Conservation (phyloP, 495 filamentous ascomycete genomes). For the Neurospora africana region DNA sequence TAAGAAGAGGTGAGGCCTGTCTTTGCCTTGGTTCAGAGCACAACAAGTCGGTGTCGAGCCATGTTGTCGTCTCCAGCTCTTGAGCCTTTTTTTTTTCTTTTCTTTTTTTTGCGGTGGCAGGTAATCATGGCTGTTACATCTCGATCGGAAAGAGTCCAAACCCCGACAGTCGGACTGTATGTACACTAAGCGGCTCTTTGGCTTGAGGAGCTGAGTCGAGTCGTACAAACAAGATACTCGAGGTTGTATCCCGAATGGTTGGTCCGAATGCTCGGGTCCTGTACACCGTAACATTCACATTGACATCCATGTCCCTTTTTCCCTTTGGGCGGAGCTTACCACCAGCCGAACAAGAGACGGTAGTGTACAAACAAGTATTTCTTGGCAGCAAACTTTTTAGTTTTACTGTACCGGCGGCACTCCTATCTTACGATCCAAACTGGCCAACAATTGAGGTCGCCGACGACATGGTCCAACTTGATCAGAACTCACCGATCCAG, state of each 20-base stretch:
- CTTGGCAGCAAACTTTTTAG: neutral
- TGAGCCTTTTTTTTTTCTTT: too few species aligned
- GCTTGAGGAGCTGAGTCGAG: neutral
- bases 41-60: neutral
- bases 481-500: neutral
- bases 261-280: neutral
- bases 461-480: neutral
- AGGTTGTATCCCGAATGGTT: neutral
- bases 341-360: neutral
- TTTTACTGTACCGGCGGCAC: neutral
- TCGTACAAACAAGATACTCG: neutral
- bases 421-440: neutral
- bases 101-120: too few species aligned
- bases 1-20: neutral
- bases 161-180: neutral
- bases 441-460: neutral
- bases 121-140: too few species aligned
- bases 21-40: neutral
- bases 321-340: neutral
- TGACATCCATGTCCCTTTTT: neutral
- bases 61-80: neutral
- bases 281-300: neutral
- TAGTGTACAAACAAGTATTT: neutral
- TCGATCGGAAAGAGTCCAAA: neutral
- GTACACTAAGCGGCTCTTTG: neutral